Evolutionary conservation across 2,329 filamentous ascomycete genomes (phyloP).

Genomic region (Rutstroemia sp.): DNA sequence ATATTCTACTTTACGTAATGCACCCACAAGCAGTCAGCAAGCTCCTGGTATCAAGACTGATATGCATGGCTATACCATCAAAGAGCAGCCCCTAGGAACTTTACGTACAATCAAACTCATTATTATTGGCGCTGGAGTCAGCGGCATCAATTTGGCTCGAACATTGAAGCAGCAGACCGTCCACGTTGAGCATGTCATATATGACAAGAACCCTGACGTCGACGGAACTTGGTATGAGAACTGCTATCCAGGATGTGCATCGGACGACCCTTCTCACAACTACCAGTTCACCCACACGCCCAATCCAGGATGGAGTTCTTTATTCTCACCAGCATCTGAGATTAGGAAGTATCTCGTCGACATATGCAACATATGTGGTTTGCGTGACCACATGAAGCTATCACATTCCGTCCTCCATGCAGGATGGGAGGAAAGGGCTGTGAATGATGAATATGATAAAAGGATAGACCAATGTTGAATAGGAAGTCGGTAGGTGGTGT

Average conservation of each 20-base stretch:
- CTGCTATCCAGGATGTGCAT: constrained; percentile 49
- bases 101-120: constrained; percentile 23
- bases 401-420: constrained; percentile 34
- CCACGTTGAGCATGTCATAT: constrained; percentile 40
- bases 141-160: constrained; percentile 39
- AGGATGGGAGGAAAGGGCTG: constrained; percentile 10
- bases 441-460: not conserved
- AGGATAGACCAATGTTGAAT: too few relatives aligned
- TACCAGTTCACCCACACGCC: constrained; percentile 56
- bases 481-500: too few relatives aligned
- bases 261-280: constrained; percentile 49
- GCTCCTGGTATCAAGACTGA: not conserved
- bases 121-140: constrained; percentile 41
- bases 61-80: not conserved
- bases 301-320: constrained; percentile 51
- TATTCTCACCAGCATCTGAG: constrained; percentile 47
- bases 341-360: constrained; percentile 46
- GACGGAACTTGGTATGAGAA: constrained; percentile 55
- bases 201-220: constrained; percentile 48
- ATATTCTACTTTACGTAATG: too few relatives aligned
- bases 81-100: constrained; percentile 14
- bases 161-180: constrained; percentile 37
- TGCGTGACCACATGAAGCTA: constrained; percentile 38
- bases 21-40: not conserved
- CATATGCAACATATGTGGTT: constrained; percentile 39